Conservation (phyloP, 257 asterid species). For the Phtheirospermum japonicum region DNA sequence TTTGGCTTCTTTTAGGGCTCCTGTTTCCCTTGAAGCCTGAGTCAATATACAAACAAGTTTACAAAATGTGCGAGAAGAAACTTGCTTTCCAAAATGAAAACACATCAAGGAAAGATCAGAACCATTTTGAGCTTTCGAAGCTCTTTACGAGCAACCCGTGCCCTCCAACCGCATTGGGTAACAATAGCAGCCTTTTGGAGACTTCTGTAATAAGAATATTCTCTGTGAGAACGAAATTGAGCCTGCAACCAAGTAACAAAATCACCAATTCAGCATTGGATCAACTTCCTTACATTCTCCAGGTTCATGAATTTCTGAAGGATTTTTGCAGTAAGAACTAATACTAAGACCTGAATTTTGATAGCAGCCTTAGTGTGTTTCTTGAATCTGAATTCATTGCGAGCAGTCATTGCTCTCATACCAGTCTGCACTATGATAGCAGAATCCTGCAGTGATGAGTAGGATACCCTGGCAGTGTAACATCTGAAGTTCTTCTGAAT, state of each 20-base stretch:
- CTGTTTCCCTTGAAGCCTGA: slow-evolving; percentile 96
- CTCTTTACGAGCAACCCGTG: slow-evolving; percentile 84
- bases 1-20: slow-evolving; percentile 95
- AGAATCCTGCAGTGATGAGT: slow-evolving; percentile 56
- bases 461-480: slow-evolving; percentile 57
- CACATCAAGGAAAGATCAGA: slow-evolving; percentile 30
- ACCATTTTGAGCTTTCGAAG: slow-evolving; percentile 93
- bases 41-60: slow-evolving; percentile 24
- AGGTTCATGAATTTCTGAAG: slow-evolving; percentile 20
- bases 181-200: slow-evolving; percentile 77
- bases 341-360: slow-evolving; percentile 69
- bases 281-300: slow-evolving; percentile 26
- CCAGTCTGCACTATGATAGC: slow-evolving; percentile 80
- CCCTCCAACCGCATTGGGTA: slow-evolving; percentile 98
- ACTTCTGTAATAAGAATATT: slow-evolving; percentile 62
- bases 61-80: slow-evolving; percentile 25
- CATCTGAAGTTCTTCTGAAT: slow-evolving; percentile 90
- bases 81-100: slow-evolving; percentile 22
- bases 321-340: slow-evolving; percentile 26
- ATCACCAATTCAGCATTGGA: slow-evolving; percentile 29
- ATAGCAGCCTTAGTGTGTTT: slow-evolving; percentile 92
- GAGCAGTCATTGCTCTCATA: slow-evolving; percentile 90
- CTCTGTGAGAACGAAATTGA: slow-evolving; percentile 62
- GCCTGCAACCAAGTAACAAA: slow-evolving; percentile 56
- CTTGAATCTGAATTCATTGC: slow-evolving; percentile 76